These are phyloP conservation scores for Aschersonia sp. DNA, from an alignment of 2,329 filamentous ascomycete species.

Conservation along the genomic window DNA sequence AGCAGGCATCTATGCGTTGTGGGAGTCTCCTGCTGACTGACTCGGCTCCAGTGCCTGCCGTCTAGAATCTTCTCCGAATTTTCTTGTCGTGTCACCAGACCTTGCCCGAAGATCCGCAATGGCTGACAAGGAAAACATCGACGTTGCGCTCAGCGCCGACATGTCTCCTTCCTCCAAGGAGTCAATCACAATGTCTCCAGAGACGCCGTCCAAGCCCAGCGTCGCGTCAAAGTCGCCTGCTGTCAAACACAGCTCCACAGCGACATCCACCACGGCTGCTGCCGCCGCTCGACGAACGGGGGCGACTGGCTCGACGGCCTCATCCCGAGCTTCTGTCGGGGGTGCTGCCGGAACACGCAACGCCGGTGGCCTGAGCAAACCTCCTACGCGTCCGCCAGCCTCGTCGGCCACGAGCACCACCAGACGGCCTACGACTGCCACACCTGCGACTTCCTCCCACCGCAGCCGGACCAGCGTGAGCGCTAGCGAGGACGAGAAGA, in stretches of 20 bases:
- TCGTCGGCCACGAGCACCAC: slow-evolving; percentile 17
- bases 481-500: slow-evolving; percentile 36
- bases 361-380: slow-evolving; percentile 25
- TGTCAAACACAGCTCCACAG: slow-evolving; percentile 20
- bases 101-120: slow-evolving; percentile 4
- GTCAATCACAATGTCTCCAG: slow-evolving; percentile 16
- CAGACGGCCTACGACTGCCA: slow-evolving; percentile 16
- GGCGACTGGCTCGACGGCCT: slow-evolving; percentile 13
- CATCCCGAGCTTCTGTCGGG: slow-evolving; percentile 7
- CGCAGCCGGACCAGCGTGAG: slow-evolving; percentile 32
- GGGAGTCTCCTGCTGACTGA: neutral
- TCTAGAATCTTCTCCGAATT: neutral
- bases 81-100: neutral
- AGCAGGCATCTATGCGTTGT: too few relatives aligned
- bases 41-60: neutral
- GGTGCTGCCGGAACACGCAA: slow-evolving; percentile 2
- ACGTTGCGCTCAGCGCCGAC: slow-evolving; percentile 28
- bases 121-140: slow-evolving; percentile 23
- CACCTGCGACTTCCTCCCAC: slow-evolving; percentile 25
- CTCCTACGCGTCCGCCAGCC: slow-evolving; percentile 30
- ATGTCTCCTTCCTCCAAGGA: slow-evolving; percentile 14
- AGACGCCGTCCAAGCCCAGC: slow-evolving; percentile 18
- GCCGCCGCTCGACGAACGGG: slow-evolving; percentile 19
- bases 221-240: slow-evolving; percentile 12
- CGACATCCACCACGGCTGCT: slow-evolving; percentile 15